A percentile compares a stretch with the other conserved stretches of the same genome.
These are phyloP conservation scores for Penicillium atrosanguineum DNA, from an alignment of 495 filamentous ascomycete genomes.

Conservation along the genomic window DNA sequence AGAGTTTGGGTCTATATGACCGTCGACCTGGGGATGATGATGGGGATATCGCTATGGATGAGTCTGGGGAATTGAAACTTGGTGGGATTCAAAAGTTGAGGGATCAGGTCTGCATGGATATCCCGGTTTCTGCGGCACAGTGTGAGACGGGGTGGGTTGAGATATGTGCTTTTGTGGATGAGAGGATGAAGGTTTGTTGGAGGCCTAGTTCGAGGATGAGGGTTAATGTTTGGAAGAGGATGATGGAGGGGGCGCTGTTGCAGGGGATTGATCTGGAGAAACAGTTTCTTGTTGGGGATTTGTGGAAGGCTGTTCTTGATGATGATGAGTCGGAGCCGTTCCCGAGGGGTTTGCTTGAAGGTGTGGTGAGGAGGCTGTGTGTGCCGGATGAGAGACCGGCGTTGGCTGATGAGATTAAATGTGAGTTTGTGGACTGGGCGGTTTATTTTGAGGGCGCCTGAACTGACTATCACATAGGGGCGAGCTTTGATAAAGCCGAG, in stretches of 20 bases:
- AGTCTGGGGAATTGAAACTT: background rate
- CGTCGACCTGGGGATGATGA: constrained; percentile 21
- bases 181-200: constrained; percentile 27
- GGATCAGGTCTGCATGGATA: constrained; percentile 35
- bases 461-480: constrained; percentile 29
- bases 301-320: constrained; percentile 48
- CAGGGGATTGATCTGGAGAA: constrained; percentile 44
- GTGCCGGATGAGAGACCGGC: constrained; percentile 20
- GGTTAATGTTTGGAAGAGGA: constrained; percentile 46
- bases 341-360: constrained; percentile 41
- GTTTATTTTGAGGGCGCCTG: background rate
- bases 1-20: constrained; percentile 36
- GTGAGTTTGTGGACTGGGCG: constrained; percentile 31
- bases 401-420: constrained; percentile 31
- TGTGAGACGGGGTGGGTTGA: constrained; percentile 48
- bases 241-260: constrained; percentile 44
- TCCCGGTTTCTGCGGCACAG: constrained; percentile 44
- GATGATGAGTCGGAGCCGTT: constrained; percentile 37
- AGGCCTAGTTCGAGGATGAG: constrained; percentile 41
- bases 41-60: constrained; percentile 16
- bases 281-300: constrained; percentile 47
- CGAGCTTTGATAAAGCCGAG: constrained; percentile 44
- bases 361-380: constrained; percentile 40
- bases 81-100: constrained; percentile 13
- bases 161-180: constrained; percentile 48